Base-by-base conservation (phyloP, 106 monocot species). In the Dioscorea alata region DNA sequence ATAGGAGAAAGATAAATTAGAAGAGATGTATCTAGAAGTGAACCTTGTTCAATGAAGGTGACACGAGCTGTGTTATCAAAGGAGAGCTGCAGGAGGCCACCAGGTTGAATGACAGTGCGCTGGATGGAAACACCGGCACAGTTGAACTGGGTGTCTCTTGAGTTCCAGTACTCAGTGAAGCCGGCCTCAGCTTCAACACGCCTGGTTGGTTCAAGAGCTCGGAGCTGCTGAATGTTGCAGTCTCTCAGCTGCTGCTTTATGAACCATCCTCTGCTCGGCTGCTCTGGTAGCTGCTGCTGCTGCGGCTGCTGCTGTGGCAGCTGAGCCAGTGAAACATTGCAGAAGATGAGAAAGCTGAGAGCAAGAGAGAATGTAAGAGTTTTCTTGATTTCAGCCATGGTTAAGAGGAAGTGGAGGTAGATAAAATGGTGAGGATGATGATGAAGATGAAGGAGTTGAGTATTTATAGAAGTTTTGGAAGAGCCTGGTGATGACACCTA, bases 151-250 rank as follows among this genome's bases (percentile, higher is more conserved):
- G 74, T 61, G 32, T 74, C 21, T 31, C 13, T 49, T 42, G 71
- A 54, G 19, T 78, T 74, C 53, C 59, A 83, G 52, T 48, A 61
- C 75, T 83, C 83, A 16, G 71, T 78, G 16, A 71, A 56, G 51
- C 83, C 83, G 12, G 78, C 78, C 59, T 83, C 74, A 4, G 83
- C 78, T 57, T 75, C 69, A 13, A 78, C 13, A 49, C 78, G 78
- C 7, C 70, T 35, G 5, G 51, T 14, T 4, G 83, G 78, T 33
- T 68, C 63, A 0, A 74, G 54, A 4, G 70, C 83, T 35, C 25
- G 23, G 13, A 83, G 50, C 42, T 33, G 49, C 1, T 83, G 78
- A 31, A 83, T 15, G 22, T 61, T 69, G 74, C 83, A 83, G 50
- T 59, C 19, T 23, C 65, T 15, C 17, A 57, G 63, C 32, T 15